Conservation (phyloP, 352 stramenopile genomes). For the Globisporangium cederbergense region DNA sequence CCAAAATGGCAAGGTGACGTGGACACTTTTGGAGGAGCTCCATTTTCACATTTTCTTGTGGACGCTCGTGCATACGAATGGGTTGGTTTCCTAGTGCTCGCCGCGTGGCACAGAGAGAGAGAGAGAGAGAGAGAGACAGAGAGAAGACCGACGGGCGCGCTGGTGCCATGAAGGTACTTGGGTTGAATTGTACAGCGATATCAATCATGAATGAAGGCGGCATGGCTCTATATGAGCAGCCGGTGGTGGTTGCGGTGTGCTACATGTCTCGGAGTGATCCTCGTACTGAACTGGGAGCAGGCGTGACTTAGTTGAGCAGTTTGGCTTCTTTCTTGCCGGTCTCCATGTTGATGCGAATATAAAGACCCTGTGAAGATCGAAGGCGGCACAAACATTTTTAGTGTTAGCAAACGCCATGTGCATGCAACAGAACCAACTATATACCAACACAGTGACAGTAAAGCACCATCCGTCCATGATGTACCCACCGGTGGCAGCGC, state of each 20-base stretch:
- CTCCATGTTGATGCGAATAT: conserved; percentile 55
- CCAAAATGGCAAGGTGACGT: neutral
- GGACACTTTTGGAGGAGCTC: neutral
- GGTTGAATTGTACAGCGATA: neutral
- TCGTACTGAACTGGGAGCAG: too few relatives aligned
- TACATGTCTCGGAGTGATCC: neutral
- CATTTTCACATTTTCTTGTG: conserved; percentile 4
- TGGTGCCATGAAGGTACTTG: neutral
- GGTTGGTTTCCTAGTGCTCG: neutral
- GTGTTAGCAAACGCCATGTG: neutral
- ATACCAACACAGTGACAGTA: neutral
- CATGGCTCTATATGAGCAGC: neutral
- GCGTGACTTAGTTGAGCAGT: conserved; percentile 27
- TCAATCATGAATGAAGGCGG: neutral
- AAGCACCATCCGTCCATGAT: neutral
- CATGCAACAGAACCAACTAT: neutral
- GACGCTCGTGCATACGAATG: neutral
- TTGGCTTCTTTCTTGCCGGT: conserved; percentile 67
- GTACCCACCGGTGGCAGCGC: conserved; percentile 37
- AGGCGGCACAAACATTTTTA: neutral
- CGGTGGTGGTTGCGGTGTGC: neutral
- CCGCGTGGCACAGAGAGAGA: neutral
- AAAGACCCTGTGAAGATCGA: conserved; percentile 30
- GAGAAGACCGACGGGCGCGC: too few relatives aligned
- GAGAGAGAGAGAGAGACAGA: neutral